Evolutionary conservation across 2,329 filamentous ascomycete species (phyloP).

Genomic region (Curvularia verruculosa): DNA sequence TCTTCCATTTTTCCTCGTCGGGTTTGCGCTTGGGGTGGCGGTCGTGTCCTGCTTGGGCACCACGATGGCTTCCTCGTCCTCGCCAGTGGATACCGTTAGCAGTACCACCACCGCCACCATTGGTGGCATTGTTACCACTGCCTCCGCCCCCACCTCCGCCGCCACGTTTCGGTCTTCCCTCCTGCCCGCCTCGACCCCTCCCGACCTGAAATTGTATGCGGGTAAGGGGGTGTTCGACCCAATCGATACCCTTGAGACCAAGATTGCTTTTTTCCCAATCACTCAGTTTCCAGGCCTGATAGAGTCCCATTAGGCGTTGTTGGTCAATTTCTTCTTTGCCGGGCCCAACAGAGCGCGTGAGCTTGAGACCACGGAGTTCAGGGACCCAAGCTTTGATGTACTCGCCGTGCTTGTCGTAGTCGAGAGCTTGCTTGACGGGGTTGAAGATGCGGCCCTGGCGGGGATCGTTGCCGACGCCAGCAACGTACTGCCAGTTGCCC

Average conservation of each 20-base stretch:
- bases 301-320: conserved; percentile 62
- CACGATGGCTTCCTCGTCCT: conserved; percentile 14
- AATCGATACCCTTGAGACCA: conserved; percentile 64
- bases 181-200: conserved; percentile 30
- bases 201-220: conserved; percentile 47
- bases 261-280: conserved; percentile 63
- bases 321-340: conserved; percentile 41
- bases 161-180: conserved; percentile 18
- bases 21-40: conserved; percentile 18
- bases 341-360: conserved; percentile 26
- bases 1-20: conserved; percentile 15
- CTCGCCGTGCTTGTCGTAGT: conserved; percentile 72
- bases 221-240: conserved; percentile 66
- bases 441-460: conserved; percentile 78
- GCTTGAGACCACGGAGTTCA: conserved; percentile 63
- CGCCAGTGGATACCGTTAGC: conserved; percentile 16
- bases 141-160: conserved; percentile 15
- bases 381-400: conserved; percentile 78
- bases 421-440: conserved; percentile 78
- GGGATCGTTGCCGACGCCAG: conserved; percentile 81
- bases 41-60: background rate
- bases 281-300: conserved; percentile 72
- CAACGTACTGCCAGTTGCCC: conserved; percentile 83
- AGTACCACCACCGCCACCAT: background rate
- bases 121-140: background rate